Evolutionary conservation across 2,329 filamentous ascomycete genomes (phyloP).

Genomic region (Calonectria crousiana): DNA sequence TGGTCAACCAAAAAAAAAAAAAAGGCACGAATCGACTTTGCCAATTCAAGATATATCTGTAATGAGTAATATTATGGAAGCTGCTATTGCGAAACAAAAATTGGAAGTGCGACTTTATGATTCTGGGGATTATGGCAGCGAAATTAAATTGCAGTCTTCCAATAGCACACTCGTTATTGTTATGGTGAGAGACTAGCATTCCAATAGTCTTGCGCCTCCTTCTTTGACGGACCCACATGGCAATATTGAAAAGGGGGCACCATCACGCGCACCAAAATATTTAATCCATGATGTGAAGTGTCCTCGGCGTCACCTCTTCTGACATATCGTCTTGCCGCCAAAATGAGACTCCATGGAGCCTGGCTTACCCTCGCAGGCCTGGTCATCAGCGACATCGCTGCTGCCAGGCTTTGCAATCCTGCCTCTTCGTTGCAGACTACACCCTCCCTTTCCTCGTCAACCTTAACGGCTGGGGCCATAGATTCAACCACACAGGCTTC

Average conservation of each 20-base stretch:
- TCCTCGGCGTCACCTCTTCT: neutral
- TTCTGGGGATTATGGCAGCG: neutral
- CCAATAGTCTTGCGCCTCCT: neutral
- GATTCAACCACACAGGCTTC: too few relatives aligned
- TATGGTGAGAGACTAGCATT: neutral
- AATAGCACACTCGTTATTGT: neutral
- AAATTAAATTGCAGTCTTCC: neutral
- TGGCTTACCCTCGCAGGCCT: neutral
- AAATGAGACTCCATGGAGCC: neutral
- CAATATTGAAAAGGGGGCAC: neutral
- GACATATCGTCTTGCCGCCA: neutral
- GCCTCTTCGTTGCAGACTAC: neutral
- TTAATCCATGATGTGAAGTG: neutral
- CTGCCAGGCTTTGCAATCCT: neutral
- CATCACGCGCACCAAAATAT: neutral
- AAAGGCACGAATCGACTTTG: neutral
- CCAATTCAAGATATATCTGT: neutral
- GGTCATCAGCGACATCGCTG: neutral
- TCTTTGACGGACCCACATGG: neutral
- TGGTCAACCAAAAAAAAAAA: neutral
- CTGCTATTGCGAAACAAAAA: neutral
- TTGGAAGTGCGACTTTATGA: neutral
- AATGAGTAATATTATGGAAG: neutral
- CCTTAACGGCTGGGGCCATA: neutral
- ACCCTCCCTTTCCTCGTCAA: neutral